Evolutionary conservation across 202 grass and related monocot genomes (phyloP), one percentile per base, ranked within the genome.

Genomic region (Thinopyrum obtusiflorum): DNA sequence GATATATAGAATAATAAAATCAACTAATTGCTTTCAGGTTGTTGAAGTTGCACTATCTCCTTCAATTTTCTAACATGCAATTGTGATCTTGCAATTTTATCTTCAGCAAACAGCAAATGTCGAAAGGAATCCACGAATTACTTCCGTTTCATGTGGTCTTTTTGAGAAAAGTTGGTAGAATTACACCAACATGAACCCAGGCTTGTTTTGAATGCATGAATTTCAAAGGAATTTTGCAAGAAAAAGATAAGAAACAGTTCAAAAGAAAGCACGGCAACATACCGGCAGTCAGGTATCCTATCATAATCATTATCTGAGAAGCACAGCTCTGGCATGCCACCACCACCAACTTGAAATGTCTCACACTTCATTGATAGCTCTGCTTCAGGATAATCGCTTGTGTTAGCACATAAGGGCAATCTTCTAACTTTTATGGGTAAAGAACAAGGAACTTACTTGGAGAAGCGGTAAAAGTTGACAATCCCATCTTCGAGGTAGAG

Each of bases 291-390:
- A 78, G 88, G 85, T 74, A 86, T 66, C 20, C 59, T 80, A 86
- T 97, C 90, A 76, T 90, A 83, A 86, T 97, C 90, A 60, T 90
- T 82, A 87, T 92, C 88, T 4, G 88, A 89, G 80, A 94, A 94
- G 72, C 59, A 84, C 40, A 90, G 73, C 65, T 91, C 87, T 35
- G 84, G 89, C 21, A 55, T 91, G 61, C 86, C 68, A n/a, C 81
- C 62, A 25, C 81, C 68, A 13, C 75, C 77, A 85, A 79, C 89
- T 84, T 92, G 91, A 91, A 98, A 92, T 76, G 96, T 81, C 14
- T 89, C 90, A 0, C 83, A 89, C 88, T 89, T 94, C 49, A 82
- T 87, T 76, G 88, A 90, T 77, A 94, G 69, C 80, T 89, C 93
- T 99, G 80, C 21, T 75, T 55, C 94, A 84, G 36, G 7, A 90